Evolutionary conservation across 345 rosid species (phyloP), one percentile per base, ranked within the genome.

Genomic region (Bruguiera parviflora): DNA sequence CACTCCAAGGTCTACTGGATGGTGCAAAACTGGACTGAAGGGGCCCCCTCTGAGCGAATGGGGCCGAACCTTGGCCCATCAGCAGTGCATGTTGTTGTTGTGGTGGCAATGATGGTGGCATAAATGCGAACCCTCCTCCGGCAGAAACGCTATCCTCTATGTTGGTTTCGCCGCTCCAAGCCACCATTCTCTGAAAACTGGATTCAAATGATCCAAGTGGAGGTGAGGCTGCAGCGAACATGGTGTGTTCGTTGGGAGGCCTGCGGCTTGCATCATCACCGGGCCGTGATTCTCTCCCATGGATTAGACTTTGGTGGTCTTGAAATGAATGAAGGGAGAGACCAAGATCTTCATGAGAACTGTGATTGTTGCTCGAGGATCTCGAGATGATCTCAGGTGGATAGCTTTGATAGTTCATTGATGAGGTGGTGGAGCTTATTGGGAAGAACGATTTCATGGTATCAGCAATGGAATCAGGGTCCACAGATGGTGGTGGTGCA

Each of bases 1-100:
- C 88, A 67, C 83, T 80, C 81, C 88, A 84, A 73, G 88, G 75
- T 43, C 88, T 90, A 77, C 86, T 56, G 21, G 89, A 73, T 18
- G 80, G 84, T 19, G 81, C 58, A 46, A 84, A 84, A 79, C 83
- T 87, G 96, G 97, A 85, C 92, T 89, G 96, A 87, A 89, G 90
- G 88, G 93, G 77, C 65, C 91, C 96, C 90, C 96, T 78, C 74
- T 79, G 89, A 65, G 81, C 70, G 52, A 73, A 79, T 46, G 75
- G 71, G 43, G 75, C 74, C 33, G 73, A 70, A 69, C 76, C 84
- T 73, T 86, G 89, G 47, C 71, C 65, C 53, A 43, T 43, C 16
- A 81, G 68, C 79, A 88, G 56, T 53, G 79, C 75, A 11, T 43
- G 49, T 43, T 43, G 49, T 57, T 75, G 83, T 24, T 83, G 71